Evolutionary conservation across 164 flowering plant species (phyloP), one percentile per base, ranked within the genome.

Genomic region (Platanus orientalis): DNA sequence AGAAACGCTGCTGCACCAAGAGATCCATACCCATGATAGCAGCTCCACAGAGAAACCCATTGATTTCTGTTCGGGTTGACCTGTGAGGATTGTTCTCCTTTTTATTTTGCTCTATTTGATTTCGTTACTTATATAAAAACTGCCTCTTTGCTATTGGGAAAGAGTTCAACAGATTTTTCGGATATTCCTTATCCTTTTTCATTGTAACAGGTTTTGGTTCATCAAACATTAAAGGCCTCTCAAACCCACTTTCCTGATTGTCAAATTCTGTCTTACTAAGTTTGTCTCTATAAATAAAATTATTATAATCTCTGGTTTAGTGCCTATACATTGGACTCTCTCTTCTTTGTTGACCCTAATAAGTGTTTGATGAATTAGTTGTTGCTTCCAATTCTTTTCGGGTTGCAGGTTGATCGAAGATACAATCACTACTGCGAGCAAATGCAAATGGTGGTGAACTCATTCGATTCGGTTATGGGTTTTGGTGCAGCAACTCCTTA

Each of bases 381-480:
- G 26, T 30, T 32, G 49, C 30, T 13, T 36, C 3, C 24, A 29
- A 17, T 57, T 50, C 50, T 27, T 29, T 6, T 13, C 27, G n/a
- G 17, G 53, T 55, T 73, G 57, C 72, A 93, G 97, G 98, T 93
- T 74, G 96, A 93, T 13, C 61, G 91, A 62, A 87, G 97, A 68
- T 95, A 95, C 80, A 88, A 76, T 73, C 92, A 88, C 55, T 95
- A 92, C 76, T 87, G 97, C 36, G 96, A 92, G 62, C 97, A 95
- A 73, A 92, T 95, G 97, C 97, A 90, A 61, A 81, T 81, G 85
- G 96, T 95, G 52, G 97, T 95, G 71, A 92, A 88, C 79, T 88
- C 99, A 23, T 90, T 87, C 52, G 99, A 95, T 58, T 54, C 87
- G 34, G 94, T 88, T 57, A 83, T 95, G 97, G 99, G 99, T 0